phyloP scores from a whole-genome alignment of 805 yeast species.

The Pachysolen tannophilus region DNA sequence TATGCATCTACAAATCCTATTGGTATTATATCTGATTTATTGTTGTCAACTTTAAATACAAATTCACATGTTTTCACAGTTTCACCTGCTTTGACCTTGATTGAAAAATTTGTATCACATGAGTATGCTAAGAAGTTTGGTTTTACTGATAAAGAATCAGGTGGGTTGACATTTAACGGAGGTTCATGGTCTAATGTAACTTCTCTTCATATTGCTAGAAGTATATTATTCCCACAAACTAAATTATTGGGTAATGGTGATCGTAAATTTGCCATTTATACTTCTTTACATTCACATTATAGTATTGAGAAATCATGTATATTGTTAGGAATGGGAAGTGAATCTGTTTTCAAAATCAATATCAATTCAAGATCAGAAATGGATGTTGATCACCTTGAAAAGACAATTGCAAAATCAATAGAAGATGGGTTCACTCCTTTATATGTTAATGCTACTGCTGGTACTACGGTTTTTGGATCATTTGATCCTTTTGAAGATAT shows the following conservation, averaged over 20 bases:
- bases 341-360: slow-evolving; percentile 53
- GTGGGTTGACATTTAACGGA: slow-evolving; percentile 81
- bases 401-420: slow-evolving; percentile 32
- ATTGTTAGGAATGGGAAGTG: slow-evolving; percentile 61
- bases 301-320: slow-evolving; percentile 79
- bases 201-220: slow-evolving; percentile 68
- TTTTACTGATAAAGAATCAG: slow-evolving; percentile 45
- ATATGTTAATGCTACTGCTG: slow-evolving; percentile 78
- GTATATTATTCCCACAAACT: slow-evolving; percentile 60
- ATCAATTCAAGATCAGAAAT: slow-evolving; percentile 51
- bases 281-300: slow-evolving; percentile 70
- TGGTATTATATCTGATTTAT: slow-evolving; percentile 66
- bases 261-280: slow-evolving; percentile 57
- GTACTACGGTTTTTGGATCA: slow-evolving; percentile 83
- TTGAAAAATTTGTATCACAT: slow-evolving; percentile 61
- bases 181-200: slow-evolving; percentile 86
- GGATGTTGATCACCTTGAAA: slow-evolving; percentile 39
- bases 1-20: slow-evolving; percentile 84
- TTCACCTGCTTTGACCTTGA: slow-evolving; percentile 68
- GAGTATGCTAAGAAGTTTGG: slow-evolving; percentile 66
- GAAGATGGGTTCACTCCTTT: slow-evolving; percentile 60
- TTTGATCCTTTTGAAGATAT: slow-evolving; percentile 62
- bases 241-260: slow-evolving; percentile 48
- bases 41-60: slow-evolving; percentile 66
- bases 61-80: slow-evolving; percentile 84